Percentiles rank a stretch among this genome's conserved stretches.
phyloP scores from a whole-genome alignment of 164 flowering plant genomes.

The Kalanchoe fedtschenkoi region DNA sequence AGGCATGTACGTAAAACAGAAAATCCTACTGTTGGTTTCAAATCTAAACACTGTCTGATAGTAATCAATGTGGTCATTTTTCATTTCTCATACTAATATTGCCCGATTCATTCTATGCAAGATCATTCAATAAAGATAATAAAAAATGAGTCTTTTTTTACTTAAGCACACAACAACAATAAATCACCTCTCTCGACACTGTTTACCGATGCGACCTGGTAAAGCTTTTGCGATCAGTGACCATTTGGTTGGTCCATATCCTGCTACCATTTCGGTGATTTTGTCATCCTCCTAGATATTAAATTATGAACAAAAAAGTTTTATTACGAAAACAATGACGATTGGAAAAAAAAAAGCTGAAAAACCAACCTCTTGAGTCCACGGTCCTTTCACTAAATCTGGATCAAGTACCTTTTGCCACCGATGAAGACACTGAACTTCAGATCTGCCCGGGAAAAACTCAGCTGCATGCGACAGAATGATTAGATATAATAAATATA shows the following conservation, averaged over 20 bases:
- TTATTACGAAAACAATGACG: background rate
- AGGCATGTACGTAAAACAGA: background rate
- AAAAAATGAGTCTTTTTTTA: background rate
- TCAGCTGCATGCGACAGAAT: slow-evolving; percentile 32
- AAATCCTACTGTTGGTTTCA: background rate
- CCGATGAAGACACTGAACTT: slow-evolving; percentile 77
- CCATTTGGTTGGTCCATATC: slow-evolving; percentile 41
- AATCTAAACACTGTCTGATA: background rate
- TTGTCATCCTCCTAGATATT: slow-evolving; percentile 43
- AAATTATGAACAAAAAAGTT: background rate
- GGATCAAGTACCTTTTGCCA: slow-evolving; percentile 88
- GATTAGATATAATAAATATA: background rate
- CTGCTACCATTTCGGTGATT: slow-evolving; percentile 33
- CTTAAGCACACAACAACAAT: background rate
- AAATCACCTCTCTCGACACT: slow-evolving; percentile 36
- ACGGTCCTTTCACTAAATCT: slow-evolving; percentile 66
- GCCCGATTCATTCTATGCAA: background rate
- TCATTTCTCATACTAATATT: background rate
- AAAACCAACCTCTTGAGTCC: slow-evolving; percentile 59
- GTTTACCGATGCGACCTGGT: slow-evolving; percentile 66
- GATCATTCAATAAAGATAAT: background rate
- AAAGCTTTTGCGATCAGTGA: slow-evolving; percentile 39
- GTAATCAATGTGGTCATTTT: background rate
- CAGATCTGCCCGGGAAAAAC: slow-evolving; percentile 35
- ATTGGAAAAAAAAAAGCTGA: background rate